Evolutionary conservation across 495 filamentous ascomycete genomes (phyloP).

Genomic region (Xylaria sp.): DNA sequence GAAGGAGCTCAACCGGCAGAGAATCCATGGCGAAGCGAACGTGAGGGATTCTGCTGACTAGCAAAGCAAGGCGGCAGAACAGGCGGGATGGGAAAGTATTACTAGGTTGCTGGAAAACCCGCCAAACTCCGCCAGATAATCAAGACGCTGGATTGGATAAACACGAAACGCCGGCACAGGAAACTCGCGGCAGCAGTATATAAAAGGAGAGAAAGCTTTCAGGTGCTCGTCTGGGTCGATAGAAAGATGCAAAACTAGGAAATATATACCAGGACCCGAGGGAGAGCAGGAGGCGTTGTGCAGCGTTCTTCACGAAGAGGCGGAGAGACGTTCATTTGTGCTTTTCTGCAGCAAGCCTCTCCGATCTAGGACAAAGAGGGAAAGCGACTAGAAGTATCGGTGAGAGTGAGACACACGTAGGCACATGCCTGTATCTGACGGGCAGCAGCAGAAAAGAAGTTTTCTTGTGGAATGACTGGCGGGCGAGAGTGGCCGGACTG

Average conservation of each 20-base stretch:
- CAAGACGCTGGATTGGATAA: conserved; percentile 20
- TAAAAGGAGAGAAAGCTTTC: conserved; percentile 30
- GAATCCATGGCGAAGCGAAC: conserved; percentile 37
- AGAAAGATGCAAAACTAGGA: conserved; percentile 12
- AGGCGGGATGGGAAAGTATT: conserved; percentile 23
- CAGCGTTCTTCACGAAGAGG: conserved; percentile 38
- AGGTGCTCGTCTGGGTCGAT: conserved; percentile 29
- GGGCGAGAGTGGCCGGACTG: conserved; percentile 23
- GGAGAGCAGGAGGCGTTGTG: conserved; percentile 5
- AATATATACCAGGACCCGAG: conserved; percentile 16
- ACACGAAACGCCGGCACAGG: conserved; percentile 36
- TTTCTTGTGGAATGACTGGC: conserved; percentile 28
- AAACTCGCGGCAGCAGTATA: conserved; percentile 29
- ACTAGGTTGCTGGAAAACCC: conserved; percentile 20
- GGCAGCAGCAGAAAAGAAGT: conserved; percentile 38
- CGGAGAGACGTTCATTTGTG: conserved; percentile 42
- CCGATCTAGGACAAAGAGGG: conserved; percentile 43
- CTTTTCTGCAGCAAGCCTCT: conserved; percentile 44
- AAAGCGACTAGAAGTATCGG: conserved; percentile 45
- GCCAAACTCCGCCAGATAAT: conserved; percentile 37
- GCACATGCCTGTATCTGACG: conserved; percentile 36
- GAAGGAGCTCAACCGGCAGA: conserved; percentile 56
- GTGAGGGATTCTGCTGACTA: conserved; percentile 13
- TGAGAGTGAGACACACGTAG: conserved; percentile 48
- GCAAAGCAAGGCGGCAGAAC: conserved; percentile 5